Evolutionary conservation across 768 basidiomycete species (phyloP).

Genomic region (Amanita muscaria): DNA sequence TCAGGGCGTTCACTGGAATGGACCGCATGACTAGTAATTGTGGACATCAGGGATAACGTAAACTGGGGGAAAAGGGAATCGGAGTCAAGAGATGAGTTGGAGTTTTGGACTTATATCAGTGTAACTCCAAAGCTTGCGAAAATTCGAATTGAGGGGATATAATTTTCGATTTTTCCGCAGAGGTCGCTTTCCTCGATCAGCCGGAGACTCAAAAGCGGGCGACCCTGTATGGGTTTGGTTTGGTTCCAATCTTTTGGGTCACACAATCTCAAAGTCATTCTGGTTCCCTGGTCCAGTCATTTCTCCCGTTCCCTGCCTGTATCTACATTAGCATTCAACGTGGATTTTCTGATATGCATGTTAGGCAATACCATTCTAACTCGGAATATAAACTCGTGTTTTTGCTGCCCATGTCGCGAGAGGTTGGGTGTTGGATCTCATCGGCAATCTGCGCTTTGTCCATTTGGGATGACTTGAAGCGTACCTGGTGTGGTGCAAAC

Average conservation of each 20-base stretch:
- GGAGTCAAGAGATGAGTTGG: constrained; percentile 37
- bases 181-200: constrained; percentile 43
- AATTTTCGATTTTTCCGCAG: constrained; percentile 36
- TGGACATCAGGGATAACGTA: constrained; percentile 53
- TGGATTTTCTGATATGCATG: constrained; percentile 9
- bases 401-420: not conserved
- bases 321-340: constrained; percentile 5
- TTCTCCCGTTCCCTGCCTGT: constrained; percentile 1
- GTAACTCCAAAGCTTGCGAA: constrained; percentile 25
- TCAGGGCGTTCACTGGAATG: constrained; percentile 63
- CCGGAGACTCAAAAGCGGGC: constrained; percentile 26
- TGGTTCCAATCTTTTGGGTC: constrained; percentile 18
- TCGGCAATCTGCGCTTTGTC: constrained; percentile 30
- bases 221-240: constrained; percentile 26
- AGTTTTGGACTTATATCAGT: constrained; percentile 33
- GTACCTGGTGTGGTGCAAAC: constrained; percentile 28
- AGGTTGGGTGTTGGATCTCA: not conserved
- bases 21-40: constrained; percentile 46
- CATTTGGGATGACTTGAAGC: constrained; percentile 13
- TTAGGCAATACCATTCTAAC: constrained; percentile 9
- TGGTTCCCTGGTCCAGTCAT: constrained; percentile 1
- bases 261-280: constrained; percentile 10
- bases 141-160: constrained; percentile 21
- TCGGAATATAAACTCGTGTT: not conserved
- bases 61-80: constrained; percentile 40